Conservation (phyloP, 768 basidiomycete species). For the Termitomyces sp. region DNA sequence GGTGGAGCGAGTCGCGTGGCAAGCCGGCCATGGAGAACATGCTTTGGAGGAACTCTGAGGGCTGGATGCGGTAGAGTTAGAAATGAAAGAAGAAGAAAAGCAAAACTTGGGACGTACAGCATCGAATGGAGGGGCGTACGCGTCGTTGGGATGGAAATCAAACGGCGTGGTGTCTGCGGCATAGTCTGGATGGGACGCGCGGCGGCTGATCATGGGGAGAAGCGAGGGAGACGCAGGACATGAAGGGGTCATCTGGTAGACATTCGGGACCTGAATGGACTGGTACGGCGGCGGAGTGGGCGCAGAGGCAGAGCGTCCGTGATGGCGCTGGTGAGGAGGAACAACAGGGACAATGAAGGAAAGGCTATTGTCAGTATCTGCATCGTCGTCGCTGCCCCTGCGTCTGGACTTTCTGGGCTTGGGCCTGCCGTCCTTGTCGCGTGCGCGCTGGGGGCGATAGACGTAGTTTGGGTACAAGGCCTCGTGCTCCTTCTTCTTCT, state of each 20-base stretch:
- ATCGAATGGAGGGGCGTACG: too few species aligned
- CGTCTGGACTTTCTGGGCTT: constrained; percentile 20
- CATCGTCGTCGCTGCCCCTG: constrained; percentile 21
- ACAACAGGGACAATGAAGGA: constrained; percentile 34
- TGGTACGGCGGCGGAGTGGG: constrained; percentile 68
- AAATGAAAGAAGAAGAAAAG: not conserved
- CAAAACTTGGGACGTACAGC: too few species aligned
- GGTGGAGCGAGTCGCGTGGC: constrained; percentile 25
- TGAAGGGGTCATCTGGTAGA: constrained; percentile 48
- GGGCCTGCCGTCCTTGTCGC: constrained; percentile 48
- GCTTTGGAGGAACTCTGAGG: constrained; percentile 43
- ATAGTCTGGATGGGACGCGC: constrained; percentile 46
- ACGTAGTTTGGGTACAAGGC: constrained; percentile 72
- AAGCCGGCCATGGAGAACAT: constrained; percentile 33
- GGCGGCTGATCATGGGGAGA: constrained; percentile 54
- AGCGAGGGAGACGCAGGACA: constrained; percentile 60
- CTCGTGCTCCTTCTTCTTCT: constrained; percentile 78
- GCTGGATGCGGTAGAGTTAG: constrained; percentile 22
- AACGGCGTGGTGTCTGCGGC: constrained; percentile 35
- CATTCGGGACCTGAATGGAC: constrained; percentile 62
- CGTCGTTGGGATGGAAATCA: constrained; percentile 45
- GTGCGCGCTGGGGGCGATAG: constrained; percentile 65
- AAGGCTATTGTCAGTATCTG: constrained; percentile 36
- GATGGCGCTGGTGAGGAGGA: constrained; percentile 19
- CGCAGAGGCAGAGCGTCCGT: constrained; percentile 41